A percentile compares a stretch with the other conserved stretches of the same genome.
phyloP scores from a whole-genome alignment of 2,329 filamentous ascomycete species.

The Beauveria australis region DNA sequence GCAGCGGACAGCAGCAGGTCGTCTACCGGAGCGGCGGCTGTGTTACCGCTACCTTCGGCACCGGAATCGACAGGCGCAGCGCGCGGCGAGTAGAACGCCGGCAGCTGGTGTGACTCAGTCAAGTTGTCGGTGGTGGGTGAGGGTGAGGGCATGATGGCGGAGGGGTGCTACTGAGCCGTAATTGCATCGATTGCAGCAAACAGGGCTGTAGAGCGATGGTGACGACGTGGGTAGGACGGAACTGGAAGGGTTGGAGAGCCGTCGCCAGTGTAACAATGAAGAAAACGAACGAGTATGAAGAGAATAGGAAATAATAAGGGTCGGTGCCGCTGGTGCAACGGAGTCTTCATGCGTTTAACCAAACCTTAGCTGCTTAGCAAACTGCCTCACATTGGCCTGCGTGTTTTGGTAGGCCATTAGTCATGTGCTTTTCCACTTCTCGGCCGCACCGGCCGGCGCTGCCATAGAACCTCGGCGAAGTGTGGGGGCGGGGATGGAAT shows the following conservation, averaged over 20 bases:
- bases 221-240: not conserved
- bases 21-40: slow-evolving; percentile 17
- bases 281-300: not conserved
- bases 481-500: slow-evolving; percentile 10
- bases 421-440: slow-evolving; percentile 3
- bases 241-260: not conserved
- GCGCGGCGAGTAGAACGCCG: slow-evolving; percentile 31
- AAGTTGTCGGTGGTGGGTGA: slow-evolving; percentile 12
- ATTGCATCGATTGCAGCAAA: slow-evolving; percentile 1
- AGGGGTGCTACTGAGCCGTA: not conserved
- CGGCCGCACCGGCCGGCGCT: slow-evolving; percentile 7
- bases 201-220: not conserved
- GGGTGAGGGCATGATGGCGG: slow-evolving; percentile 8
- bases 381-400: not conserved
- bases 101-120: slow-evolving; percentile 20
- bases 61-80: slow-evolving; percentile 16
- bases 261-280: not conserved
- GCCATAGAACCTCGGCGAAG: slow-evolving; percentile 13
- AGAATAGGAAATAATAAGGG: not conserved
- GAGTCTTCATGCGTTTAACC: not conserved
- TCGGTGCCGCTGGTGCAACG: not conserved
- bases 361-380: slow-evolving; percentile 5
- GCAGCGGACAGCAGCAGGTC: slow-evolving; percentile 29
- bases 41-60: slow-evolving; percentile 9
- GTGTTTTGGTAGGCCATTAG: slow-evolving; percentile 1